Evolutionary conservation across 2,329 filamentous ascomycete species (phyloP).

Genomic region (Westerdykella aurantiaca): DNA sequence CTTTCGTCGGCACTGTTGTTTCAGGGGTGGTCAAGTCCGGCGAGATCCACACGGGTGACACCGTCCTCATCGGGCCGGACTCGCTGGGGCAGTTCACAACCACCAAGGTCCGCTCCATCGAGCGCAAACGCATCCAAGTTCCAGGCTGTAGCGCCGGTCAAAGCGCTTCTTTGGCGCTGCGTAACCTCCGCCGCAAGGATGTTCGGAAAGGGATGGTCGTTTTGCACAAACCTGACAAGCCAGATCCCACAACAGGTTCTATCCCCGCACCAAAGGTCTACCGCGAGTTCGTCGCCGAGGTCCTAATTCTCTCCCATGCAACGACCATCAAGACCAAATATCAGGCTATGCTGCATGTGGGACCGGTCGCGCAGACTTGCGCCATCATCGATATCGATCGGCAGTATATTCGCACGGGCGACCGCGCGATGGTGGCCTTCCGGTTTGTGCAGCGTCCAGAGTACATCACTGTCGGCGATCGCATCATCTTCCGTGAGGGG

Average conservation of each 20-base stretch:
- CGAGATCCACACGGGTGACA: conserved; percentile 84
- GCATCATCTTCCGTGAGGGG: conserved; percentile 88
- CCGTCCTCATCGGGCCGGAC: conserved; percentile 82
- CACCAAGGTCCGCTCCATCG: conserved; percentile 85
- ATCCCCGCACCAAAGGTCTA: conserved; percentile 46
- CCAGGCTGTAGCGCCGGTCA: conserved; percentile 86
- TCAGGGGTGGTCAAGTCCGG: conserved; percentile 83
- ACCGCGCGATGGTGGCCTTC: conserved; percentile 91
- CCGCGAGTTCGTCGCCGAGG: conserved; percentile 58
- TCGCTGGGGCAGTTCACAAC: conserved; percentile 81
- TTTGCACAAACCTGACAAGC: conserved; percentile 71
- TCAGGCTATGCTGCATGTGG: conserved; percentile 96
- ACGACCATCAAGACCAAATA: conserved; percentile 97
- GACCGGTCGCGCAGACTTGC: conserved; percentile 90
- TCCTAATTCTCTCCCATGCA: conserved; percentile 89
- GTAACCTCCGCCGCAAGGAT: conserved; percentile 80
- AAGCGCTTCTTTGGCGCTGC: conserved; percentile 85
- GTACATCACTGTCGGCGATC: conserved; percentile 81
- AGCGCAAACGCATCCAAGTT: conserved; percentile 85
- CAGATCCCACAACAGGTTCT: conserved; percentile 38
- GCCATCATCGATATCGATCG: conserved; percentile 96
- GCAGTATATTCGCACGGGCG: conserved; percentile 89
- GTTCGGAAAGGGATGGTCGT: conserved; percentile 98
- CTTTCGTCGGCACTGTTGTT: conserved; percentile 93
- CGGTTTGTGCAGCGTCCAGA: conserved; percentile 91